Evolutionary conservation across 1,139 yeast genomes (phyloP).

Genomic region (Meyerozyma sp.): DNA sequence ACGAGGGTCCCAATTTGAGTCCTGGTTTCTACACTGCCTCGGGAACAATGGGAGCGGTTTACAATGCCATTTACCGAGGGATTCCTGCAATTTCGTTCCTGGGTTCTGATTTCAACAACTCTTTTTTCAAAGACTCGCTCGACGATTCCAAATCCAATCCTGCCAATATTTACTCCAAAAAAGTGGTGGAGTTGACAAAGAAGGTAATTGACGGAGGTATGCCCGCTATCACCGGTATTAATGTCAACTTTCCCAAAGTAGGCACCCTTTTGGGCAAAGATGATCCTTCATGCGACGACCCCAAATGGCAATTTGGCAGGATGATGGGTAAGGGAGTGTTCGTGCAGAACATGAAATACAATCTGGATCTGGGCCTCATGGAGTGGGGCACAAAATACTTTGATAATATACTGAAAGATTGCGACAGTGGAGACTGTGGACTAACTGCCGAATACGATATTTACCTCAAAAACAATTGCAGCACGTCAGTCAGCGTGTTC

Average conservation of each 20-base stretch:
- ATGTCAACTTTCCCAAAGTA: constrained; percentile 5
- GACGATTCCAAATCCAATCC: constrained; percentile 11
- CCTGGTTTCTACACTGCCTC: constrained; percentile 37
- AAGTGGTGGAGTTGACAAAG: constrained; percentile 8
- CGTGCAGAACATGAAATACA: not conserved
- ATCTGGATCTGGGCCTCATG: not conserved
- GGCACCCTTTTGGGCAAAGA: constrained; percentile 8
- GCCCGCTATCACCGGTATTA: constrained; percentile 3
- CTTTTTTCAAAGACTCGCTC: constrained; percentile 35
- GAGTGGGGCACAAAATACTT: not conserved
- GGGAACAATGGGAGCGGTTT: constrained; percentile 45
- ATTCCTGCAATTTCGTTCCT: constrained; percentile 42
- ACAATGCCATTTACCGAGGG: constrained; percentile 38
- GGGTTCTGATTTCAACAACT: constrained; percentile 39
- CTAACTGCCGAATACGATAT: constrained; percentile 2
- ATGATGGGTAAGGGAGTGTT: constrained; percentile 1
- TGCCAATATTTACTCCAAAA: constrained; percentile 11
- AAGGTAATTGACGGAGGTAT: not conserved
- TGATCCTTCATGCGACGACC: constrained; percentile 3
- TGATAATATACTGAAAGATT: not conserved
- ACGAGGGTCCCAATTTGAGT: constrained; percentile 40
- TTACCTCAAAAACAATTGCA: not conserved
- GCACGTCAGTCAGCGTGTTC: constrained; percentile 1
- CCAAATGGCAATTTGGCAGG: constrained; percentile 2
- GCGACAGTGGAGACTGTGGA: constrained; percentile 3